Percentiles rank a stretch among this genome's conserved stretches.
phyloP scores from a whole-genome alignment of 306 rosid genomes.

The Cajanus cajan region DNA sequence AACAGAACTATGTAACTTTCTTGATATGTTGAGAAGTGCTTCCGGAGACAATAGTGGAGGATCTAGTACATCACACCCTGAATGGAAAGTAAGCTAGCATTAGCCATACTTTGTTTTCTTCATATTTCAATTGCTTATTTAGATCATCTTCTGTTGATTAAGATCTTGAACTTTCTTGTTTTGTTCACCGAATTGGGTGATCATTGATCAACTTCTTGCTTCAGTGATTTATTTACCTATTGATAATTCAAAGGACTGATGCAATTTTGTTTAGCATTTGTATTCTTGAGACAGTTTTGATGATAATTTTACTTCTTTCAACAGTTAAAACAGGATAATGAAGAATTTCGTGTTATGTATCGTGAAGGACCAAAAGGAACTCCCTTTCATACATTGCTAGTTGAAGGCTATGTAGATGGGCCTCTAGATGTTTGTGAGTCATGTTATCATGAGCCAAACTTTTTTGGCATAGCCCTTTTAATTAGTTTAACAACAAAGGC shows the following conservation, averaged over 20 bases:
- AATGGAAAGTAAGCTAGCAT: slow-evolving; percentile 78
- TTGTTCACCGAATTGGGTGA: not conserved
- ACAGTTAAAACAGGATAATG: slow-evolving; percentile 92
- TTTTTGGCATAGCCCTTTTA: slow-evolving; percentile 20
- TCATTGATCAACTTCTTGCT: slow-evolving; percentile 1
- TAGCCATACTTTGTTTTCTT: slow-evolving; percentile 15
- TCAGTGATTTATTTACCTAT: slow-evolving; percentile 19
- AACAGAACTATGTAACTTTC: slow-evolving; percentile 66
- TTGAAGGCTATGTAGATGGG: slow-evolving; percentile 91
- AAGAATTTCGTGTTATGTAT: slow-evolving; percentile 93
- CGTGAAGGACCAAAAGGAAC: slow-evolving; percentile 83
- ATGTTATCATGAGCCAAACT: not conserved
- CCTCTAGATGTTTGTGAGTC: slow-evolving; percentile 85
- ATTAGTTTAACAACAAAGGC: not conserved
- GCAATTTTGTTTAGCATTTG: not conserved
- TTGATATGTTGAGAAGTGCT: slow-evolving; percentile 85
- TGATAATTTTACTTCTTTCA: slow-evolving; percentile 31
- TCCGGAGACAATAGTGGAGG: slow-evolving; percentile 40
- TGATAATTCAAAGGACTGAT: slow-evolving; percentile 12
- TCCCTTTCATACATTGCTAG: slow-evolving; percentile 85
- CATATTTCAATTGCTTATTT: not conserved
- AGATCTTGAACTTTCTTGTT: not conserved
- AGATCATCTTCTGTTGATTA: not conserved
- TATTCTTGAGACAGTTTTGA: not conserved
- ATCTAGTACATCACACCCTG: slow-evolving; percentile 43